Percentiles rank a stretch among this genome's conserved stretches.
These are phyloP conservation scores for Xylaria sp. DNA, from an alignment of 2,329 filamentous ascomycete species.

Conservation along the genomic window DNA sequence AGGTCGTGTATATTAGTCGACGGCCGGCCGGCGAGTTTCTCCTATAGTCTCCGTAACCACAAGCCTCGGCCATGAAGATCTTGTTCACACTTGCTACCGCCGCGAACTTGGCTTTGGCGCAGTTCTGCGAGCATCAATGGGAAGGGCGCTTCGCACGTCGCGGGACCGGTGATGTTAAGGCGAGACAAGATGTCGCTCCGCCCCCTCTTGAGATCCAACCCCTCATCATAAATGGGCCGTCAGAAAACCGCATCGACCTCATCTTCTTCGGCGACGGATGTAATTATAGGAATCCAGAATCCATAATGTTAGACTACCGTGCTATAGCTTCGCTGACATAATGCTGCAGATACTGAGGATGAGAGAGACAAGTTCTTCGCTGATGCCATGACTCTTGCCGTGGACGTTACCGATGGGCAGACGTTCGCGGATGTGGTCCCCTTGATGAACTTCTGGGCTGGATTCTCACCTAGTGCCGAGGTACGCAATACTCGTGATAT, in stretches of 20 bases:
- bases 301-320: neutral
- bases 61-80: slow-evolving; percentile 31
- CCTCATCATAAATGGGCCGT: slow-evolving; percentile 48
- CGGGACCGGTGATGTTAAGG: slow-evolving; percentile 38
- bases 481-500: slow-evolving; percentile 31
- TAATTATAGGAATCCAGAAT: slow-evolving; percentile 30
- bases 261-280: slow-evolving; percentile 50
- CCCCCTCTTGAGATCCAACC: slow-evolving; percentile 48
- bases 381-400: slow-evolving; percentile 45
- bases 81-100: slow-evolving; percentile 32
- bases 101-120: slow-evolving; percentile 33
- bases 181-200: slow-evolving; percentile 38
- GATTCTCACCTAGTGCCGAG: slow-evolving; percentile 45
- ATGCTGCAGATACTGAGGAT: slow-evolving; percentile 43
- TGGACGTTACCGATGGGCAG: slow-evolving; percentile 46
- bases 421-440: slow-evolving; percentile 47
- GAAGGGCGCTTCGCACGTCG: slow-evolving; percentile 44
- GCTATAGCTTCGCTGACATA: neutral
- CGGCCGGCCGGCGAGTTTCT: neutral
- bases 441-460: slow-evolving; percentile 48
- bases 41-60: neutral
- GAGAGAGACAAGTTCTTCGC: slow-evolving; percentile 49
- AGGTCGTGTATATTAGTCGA: slow-evolving; percentile 10
- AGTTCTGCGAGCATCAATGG: slow-evolving; percentile 49
- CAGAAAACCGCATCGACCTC: slow-evolving; percentile 47